A percentile compares a stretch with the other conserved stretches of the same genome.
phyloP scores from a whole-genome alignment of 2,329 filamentous ascomycete genomes.

The Ophiostoma ips region DNA sequence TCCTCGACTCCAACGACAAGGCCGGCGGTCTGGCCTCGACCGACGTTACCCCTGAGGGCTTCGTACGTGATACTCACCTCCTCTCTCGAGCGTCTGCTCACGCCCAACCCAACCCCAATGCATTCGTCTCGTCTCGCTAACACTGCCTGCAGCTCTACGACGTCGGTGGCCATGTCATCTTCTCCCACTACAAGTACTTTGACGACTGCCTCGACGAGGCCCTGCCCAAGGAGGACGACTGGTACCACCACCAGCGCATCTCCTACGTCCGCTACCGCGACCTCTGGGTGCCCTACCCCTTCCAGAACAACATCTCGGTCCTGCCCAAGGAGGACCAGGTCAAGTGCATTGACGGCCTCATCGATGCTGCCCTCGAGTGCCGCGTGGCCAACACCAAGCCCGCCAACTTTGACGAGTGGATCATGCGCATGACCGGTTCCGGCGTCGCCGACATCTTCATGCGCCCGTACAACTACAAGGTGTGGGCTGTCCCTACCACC shows the following conservation, averaged over 20 bases:
- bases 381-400: constrained; percentile 85
- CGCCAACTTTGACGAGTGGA: constrained; percentile 97
- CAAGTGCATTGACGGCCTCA: constrained; percentile 84
- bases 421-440: constrained; percentile 76
- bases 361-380: constrained; percentile 79
- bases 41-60: constrained; percentile 88
- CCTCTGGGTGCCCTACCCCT: constrained; percentile 95
- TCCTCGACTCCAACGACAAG: constrained; percentile 81
- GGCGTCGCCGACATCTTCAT: constrained; percentile 94
- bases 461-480: constrained; percentile 99
- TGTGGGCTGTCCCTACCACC: constrained; percentile 95
- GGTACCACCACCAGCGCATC: constrained; percentile 96
- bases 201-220: constrained; percentile 98
- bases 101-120: too few species aligned
- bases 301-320: constrained; percentile 99
- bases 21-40: constrained; percentile 94
- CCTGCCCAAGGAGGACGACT: constrained; percentile 83
- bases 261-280: constrained; percentile 97
- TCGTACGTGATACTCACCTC: constrained; percentile 55
- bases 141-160: constrained; percentile 65
- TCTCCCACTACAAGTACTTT: constrained; percentile 99
- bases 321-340: constrained; percentile 95
- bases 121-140: not conserved
- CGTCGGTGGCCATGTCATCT: constrained; percentile 95
- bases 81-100: too few species aligned